Percentiles rank a stretch among this genome's conserved stretches.
Evolutionary conservation across 164 flowering plant genomes (phyloP).

Genomic region (Santalum album): DNA sequence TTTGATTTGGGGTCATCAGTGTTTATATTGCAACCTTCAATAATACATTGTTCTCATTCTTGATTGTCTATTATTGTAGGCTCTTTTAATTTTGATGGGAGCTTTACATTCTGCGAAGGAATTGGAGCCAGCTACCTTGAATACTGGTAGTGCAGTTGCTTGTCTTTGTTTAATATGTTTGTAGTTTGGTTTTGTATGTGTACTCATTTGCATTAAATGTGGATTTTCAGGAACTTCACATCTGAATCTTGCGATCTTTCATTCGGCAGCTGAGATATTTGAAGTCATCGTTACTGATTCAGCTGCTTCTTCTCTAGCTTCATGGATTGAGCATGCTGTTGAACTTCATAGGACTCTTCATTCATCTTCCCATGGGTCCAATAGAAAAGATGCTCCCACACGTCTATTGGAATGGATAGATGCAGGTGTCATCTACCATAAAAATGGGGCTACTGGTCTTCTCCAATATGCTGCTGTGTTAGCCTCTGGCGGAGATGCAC

Average conservation of each 20-base stretch:
- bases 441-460: conserved; percentile 83
- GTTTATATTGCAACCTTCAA: background rate
- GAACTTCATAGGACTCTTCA: conserved; percentile 79
- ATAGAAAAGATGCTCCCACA: conserved; percentile 89
- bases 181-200: conserved; percentile 2
- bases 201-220: conserved; percentile 9
- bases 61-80: conserved; percentile 26
- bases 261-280: conserved; percentile 88
- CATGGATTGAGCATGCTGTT: conserved; percentile 86
- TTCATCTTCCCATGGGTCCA: conserved; percentile 92
- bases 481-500: conserved; percentile 97
- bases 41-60: background rate
- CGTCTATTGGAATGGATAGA: conserved; percentile 95
- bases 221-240: conserved; percentile 60
- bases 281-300: conserved; percentile 87
- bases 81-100: conserved; percentile 54
- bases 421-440: conserved; percentile 90
- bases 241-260: conserved; percentile 75
- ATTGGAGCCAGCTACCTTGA: conserved; percentile 35
- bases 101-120: conserved; percentile 74
- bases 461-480: conserved; percentile 85
- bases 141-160: conserved; percentile 30
- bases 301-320: conserved; percentile 63
- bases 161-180: conserved; percentile 5
- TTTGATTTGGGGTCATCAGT: too few species aligned